Evolutionary conservation across 2,329 filamentous ascomycete genomes (phyloP).

Genomic region (Pseudogymnoascus sp.): DNA sequence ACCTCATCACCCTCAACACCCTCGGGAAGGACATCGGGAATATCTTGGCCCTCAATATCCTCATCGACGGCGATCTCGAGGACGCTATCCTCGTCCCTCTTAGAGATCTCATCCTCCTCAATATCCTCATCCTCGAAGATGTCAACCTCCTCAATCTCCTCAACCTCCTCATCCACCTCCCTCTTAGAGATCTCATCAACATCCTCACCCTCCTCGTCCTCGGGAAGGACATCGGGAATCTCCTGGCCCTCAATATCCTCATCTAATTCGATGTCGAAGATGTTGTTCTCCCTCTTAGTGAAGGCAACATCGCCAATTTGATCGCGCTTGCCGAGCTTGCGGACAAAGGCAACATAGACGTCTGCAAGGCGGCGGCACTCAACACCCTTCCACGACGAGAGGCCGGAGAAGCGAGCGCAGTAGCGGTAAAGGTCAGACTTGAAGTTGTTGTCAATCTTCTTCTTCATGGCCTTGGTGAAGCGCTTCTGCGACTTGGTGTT

Average conservation of each 20-base stretch:
- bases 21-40: background rate
- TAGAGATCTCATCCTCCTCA: background rate
- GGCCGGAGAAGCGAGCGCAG: background rate
- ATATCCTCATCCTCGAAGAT: background rate
- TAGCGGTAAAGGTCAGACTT: conserved; percentile 27
- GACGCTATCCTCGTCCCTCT: background rate
- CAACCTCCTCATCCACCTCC: background rate
- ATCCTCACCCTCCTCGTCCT: background rate
- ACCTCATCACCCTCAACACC: background rate
- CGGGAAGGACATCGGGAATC: background rate
- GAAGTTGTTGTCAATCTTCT: conserved; percentile 44
- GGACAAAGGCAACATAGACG: conserved; percentile 20
- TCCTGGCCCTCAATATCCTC: background rate
- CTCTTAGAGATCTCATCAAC: background rate
- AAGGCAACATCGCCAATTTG: background rate
- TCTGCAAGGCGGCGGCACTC: conserved; percentile 25
- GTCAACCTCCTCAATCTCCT: background rate
- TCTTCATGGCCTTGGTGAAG: conserved; percentile 35
- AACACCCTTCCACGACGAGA: conserved; percentile 2
- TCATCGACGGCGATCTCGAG: background rate
- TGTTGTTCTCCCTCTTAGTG: background rate
- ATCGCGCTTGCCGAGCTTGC: background rate
- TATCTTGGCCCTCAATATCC: background rate
- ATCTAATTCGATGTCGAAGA: background rate
- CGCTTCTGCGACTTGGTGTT: conserved; percentile 44